Conservation (phyloP, 83 land plant genomes). For the Diphasiastrum complanatum region DNA sequence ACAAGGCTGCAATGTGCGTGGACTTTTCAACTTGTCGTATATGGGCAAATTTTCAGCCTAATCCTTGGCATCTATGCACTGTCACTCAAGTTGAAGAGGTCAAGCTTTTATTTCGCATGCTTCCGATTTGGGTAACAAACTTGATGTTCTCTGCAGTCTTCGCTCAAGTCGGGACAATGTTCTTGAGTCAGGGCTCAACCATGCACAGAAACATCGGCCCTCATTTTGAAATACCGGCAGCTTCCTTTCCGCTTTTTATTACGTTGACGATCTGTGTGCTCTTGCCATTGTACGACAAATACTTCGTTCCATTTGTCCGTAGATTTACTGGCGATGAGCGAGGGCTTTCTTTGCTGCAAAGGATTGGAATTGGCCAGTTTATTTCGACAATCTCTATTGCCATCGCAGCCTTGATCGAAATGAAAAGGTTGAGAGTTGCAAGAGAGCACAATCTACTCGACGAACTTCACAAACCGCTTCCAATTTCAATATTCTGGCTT, state of each 20-base stretch:
- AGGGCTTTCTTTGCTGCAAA: conserved; percentile 70
- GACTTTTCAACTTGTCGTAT: conserved; percentile 12
- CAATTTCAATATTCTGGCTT: conserved; percentile 71
- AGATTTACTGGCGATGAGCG: conserved; percentile 34
- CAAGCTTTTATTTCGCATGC: conserved; percentile 59
- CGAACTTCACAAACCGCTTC: background rate
- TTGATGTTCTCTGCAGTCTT: conserved; percentile 62
- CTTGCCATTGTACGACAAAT: conserved; percentile 45
- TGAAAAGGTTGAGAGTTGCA: conserved; percentile 33
- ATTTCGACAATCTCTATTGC: conserved; percentile 59
- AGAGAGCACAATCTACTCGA: background rate
- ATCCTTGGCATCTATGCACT: conserved; percentile 74
- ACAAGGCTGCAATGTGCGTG: conserved; percentile 59
- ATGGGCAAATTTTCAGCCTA: background rate
- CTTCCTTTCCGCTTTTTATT: conserved; percentile 68
- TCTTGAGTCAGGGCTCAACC: conserved; percentile 68
- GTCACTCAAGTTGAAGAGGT: conserved; percentile 92
- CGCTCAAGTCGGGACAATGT: conserved; percentile 82
- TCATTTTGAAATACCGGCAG: conserved; percentile 55
- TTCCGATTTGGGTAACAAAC: conserved; percentile 73
- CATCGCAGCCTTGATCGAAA: conserved; percentile 63
- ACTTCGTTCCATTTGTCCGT: conserved; percentile 43
- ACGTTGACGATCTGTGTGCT: conserved; percentile 47
- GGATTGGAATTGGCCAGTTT: conserved; percentile 74
- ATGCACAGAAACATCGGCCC: conserved; percentile 41